Evolutionary conservation across 495 filamentous ascomycete genomes (phyloP).

Genomic region (Neurospora africana): DNA sequence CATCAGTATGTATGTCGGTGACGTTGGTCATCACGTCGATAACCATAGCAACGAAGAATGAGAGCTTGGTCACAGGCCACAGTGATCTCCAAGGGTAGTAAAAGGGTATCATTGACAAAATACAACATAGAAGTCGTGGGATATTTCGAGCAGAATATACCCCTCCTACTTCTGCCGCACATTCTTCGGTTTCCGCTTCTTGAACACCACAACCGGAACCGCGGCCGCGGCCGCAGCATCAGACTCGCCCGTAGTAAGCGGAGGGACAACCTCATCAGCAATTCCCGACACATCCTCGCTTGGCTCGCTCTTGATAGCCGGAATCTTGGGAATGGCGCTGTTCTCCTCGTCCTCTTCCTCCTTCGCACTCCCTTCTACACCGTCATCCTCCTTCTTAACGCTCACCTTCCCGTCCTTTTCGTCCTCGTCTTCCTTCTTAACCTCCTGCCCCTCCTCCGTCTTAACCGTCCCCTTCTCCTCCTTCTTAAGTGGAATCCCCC

Average conservation of each 20-base stretch:
- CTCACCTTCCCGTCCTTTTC: slow-evolving; percentile 10
- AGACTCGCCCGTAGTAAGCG: not conserved
- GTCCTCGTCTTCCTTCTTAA: slow-evolving; percentile 1
- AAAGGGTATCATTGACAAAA: slow-evolving; percentile 11
- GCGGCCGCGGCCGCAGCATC: not conserved
- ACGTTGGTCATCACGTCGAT: not conserved
- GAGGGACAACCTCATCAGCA: not conserved
- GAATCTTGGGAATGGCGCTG: not conserved
- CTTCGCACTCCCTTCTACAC: slow-evolving; percentile 5
- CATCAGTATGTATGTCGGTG: not conserved
- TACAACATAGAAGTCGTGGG: not conserved
- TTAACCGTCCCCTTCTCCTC: slow-evolving; percentile 19
- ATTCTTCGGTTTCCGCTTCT: slow-evolving; percentile 79
- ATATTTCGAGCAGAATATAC: not conserved
- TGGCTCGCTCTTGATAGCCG: slow-evolving; percentile 9
- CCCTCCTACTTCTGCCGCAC: slow-evolving; percentile 42
- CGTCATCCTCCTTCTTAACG: slow-evolving; percentile 17
- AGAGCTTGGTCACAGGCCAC: not conserved
- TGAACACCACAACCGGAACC: slow-evolving; percentile 55
- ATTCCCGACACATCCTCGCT: slow-evolving; percentile 8
- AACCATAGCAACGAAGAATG: not conserved
- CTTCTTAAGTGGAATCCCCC: slow-evolving; percentile 20
- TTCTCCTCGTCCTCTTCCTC: slow-evolving; percentile 4
- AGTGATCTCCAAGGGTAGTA: not conserved
- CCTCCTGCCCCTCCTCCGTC: slow-evolving; percentile 18